phyloP scores from a whole-genome alignment of 805 yeast genomes.

The Wickerhamiella galacta region DNA sequence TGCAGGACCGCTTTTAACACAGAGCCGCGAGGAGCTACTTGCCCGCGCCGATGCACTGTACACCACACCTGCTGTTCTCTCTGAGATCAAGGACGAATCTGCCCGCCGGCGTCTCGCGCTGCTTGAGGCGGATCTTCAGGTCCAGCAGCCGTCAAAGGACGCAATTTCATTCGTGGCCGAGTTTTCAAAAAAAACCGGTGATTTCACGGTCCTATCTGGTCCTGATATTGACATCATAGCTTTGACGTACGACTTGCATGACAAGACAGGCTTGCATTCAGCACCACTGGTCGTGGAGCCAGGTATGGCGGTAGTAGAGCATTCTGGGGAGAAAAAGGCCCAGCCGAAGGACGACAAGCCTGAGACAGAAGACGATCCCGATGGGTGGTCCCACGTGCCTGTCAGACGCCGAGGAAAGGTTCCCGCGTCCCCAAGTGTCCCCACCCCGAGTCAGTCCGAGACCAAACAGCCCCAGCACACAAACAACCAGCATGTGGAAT shows the following conservation, averaged over 20 bases:
- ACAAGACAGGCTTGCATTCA: conserved; percentile 10
- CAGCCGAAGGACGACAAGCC: neutral
- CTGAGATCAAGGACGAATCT: conserved; percentile 73
- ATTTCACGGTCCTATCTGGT: conserved; percentile 66
- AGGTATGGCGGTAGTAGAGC: conserved; percentile 7
- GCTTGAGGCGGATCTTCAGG: conserved; percentile 54
- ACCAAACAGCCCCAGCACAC: too few relatives aligned
- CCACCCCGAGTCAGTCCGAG: too few relatives aligned
- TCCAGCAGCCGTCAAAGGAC: conserved; percentile 58
- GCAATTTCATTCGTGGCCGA: conserved; percentile 48
- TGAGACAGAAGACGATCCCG: conserved; percentile 1
- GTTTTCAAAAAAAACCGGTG: conserved; percentile 84
- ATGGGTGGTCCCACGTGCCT: neutral
- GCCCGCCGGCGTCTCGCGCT: conserved; percentile 62
- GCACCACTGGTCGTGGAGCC: conserved; percentile 9
- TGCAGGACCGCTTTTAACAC: conserved; percentile 89
- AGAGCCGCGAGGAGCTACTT: conserved; percentile 56
- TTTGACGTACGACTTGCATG: conserved; percentile 57
- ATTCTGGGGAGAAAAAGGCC: neutral
- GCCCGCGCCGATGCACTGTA: conserved; percentile 53
- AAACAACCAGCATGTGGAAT: conserved; percentile 8
- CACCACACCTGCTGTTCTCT: conserved; percentile 83
- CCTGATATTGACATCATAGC: conserved; percentile 92
- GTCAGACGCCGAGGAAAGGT: too few relatives aligned
- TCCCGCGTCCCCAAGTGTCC: too few relatives aligned